Evolutionary conservation across 257 asterid genomes (phyloP).

Genomic region (Nicotiana obtusifolia): DNA sequence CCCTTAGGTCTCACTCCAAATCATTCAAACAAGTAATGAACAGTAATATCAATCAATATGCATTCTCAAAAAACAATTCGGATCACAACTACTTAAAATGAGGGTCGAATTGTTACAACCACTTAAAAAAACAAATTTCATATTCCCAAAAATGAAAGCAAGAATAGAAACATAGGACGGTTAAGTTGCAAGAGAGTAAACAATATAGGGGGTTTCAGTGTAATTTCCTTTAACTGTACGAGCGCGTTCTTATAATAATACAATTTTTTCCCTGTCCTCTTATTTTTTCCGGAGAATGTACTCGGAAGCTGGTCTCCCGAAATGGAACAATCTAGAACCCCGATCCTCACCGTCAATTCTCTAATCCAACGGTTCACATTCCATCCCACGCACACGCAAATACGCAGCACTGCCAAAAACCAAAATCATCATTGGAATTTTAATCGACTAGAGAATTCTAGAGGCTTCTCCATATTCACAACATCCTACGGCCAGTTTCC

Average conservation of each 20-base stretch:
- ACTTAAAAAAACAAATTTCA: no score
- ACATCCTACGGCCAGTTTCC: conserved; percentile 6
- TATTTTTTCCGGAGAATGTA: not conserved
- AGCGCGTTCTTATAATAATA: not conserved
- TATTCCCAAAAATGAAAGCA: not conserved
- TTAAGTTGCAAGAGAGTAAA: not conserved
- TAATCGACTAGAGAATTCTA: not conserved
- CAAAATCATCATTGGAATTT: not conserved
- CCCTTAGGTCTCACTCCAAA: no score
- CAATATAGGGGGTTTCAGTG: not conserved
- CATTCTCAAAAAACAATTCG: no score
- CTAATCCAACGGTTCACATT: not conserved
- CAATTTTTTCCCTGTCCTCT: not conserved
- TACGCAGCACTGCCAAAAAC: not conserved
- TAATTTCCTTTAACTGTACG: not conserved
- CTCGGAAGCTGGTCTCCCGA: not conserved
- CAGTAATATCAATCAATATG: no score
- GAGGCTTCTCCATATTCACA: not conserved
- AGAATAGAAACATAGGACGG: not conserved
- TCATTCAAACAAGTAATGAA: no score
- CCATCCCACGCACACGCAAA: not conserved
- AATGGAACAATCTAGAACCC: not conserved
- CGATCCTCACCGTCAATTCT: not conserved
- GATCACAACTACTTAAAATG: no score
- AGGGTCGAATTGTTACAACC: no score